A percentile compares a stretch with the other conserved stretches of the same genome.
Evolutionary conservation across 345 rosid species (phyloP).

Genomic region (Gossypium anomalum): DNA sequence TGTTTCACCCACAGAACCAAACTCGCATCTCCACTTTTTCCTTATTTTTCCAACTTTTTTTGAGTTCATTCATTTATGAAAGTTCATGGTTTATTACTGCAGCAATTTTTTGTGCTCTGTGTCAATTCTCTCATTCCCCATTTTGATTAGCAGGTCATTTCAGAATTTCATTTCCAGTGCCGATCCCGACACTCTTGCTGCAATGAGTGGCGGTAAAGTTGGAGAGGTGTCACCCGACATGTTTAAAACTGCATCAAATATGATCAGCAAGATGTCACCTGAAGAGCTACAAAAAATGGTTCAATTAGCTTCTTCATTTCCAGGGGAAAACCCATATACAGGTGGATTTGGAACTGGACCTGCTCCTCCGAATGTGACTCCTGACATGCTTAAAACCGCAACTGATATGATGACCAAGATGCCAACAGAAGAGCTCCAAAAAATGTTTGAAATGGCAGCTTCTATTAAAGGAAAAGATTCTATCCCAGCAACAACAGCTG

Average conservation of each 20-base stretch:
- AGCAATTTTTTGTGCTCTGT: background rate
- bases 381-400: conserved; percentile 82
- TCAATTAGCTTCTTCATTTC: conserved; percentile 70
- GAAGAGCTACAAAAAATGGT: conserved; percentile 87
- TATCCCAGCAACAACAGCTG: conserved; percentile 32
- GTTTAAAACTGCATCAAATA: conserved; percentile 75
- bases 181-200: conserved; percentile 64
- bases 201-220: conserved; percentile 65
- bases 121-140: conserved; percentile 6
- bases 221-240: conserved; percentile 78
- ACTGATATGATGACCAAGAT: conserved; percentile 78
- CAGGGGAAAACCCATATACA: conserved; percentile 44
- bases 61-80: background rate
- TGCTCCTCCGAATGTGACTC: conserved; percentile 47
- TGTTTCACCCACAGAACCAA: background rate
- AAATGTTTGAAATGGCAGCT: conserved; percentile 84
- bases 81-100: background rate
- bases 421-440: conserved; percentile 74
- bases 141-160: conserved; percentile 50
- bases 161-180: conserved; percentile 71
- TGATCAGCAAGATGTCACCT: conserved; percentile 87
- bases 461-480: conserved; percentile 42
- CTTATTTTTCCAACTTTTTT: background rate
- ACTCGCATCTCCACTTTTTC: background rate
- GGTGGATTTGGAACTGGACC: conserved; percentile 40